Percentiles rank a stretch among this genome's conserved stretches.
Evolutionary conservation across 2,329 filamentous ascomycete genomes (phyloP).

Genomic region (Ophiosphaerella narmari): DNA sequence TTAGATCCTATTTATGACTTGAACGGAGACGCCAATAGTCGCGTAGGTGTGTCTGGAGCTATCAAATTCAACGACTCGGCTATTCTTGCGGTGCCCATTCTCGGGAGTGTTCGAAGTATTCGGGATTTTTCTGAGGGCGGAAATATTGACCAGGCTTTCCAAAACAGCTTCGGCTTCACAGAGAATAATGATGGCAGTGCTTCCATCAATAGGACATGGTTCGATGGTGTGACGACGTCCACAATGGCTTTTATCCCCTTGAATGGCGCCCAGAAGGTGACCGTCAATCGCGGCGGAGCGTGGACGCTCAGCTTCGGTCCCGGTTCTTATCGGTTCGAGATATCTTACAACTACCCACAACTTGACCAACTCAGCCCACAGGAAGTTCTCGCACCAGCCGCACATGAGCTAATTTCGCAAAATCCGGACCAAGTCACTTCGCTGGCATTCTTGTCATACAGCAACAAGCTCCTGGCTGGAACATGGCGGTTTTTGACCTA

Average conservation of each 20-base stretch:
- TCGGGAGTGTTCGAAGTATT: conserved; percentile 67
- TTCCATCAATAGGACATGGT: conserved; percentile 60
- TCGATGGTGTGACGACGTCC: conserved; percentile 65
- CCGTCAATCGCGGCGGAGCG: conserved; percentile 29
- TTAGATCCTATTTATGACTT: conserved; percentile 54
- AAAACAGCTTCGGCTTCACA: conserved; percentile 57
- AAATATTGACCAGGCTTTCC: conserved; percentile 57
- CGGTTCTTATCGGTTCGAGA: conserved; percentile 63
- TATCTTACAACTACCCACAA: conserved; percentile 67
- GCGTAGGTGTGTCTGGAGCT: conserved; percentile 59
- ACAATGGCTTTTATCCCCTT: conserved; percentile 53
- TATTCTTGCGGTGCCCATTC: conserved; percentile 58
- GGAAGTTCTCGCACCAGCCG: conserved; percentile 57
- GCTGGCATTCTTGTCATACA: conserved; percentile 67
- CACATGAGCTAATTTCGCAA: conserved; percentile 52
- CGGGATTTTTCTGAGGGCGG: conserved; percentile 66
- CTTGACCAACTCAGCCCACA: conserved; percentile 57
- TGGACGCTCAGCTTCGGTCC: conserved; percentile 54
- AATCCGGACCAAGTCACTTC: conserved; percentile 56
- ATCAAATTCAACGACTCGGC: conserved; percentile 64
- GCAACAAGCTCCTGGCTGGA: conserved; percentile 65
- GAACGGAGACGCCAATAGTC: conserved; percentile 41
- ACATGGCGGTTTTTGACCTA: conserved; percentile 71
- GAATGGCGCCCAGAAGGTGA: conserved; percentile 23
- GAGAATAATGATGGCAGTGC: conserved; percentile 50